Percentiles rank a stretch among this genome's conserved stretches.
These are phyloP conservation scores for Arthroderma sp. DNA, from an alignment of 2,329 filamentous ascomycete species.

Conservation along the genomic window DNA sequence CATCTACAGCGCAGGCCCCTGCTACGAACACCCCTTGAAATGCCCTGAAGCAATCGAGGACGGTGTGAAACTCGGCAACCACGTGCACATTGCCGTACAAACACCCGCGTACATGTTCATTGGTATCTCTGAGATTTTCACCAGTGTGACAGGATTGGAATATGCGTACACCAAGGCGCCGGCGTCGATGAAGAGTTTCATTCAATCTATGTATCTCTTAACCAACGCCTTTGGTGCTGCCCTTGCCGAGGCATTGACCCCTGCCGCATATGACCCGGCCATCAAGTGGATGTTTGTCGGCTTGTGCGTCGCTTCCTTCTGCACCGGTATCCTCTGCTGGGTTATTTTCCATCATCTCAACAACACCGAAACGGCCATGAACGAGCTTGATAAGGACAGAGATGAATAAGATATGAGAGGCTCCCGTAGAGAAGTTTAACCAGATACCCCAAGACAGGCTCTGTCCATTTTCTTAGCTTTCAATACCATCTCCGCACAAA, in stretches of 20 bases:
- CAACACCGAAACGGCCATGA: constrained; percentile 37
- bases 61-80: constrained; percentile 24
- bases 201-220: constrained; percentile 44
- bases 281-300: constrained; percentile 55
- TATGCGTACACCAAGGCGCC: constrained; percentile 65
- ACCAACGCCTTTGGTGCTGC: constrained; percentile 47
- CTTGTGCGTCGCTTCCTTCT: constrained; percentile 37
- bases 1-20: constrained; percentile 43
- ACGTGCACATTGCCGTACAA: constrained; percentile 33
- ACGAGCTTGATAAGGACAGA: constrained; percentile 32
- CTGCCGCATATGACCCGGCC: constrained; percentile 49
- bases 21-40: constrained; percentile 31
- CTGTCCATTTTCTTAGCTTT: not conserved
- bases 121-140: constrained; percentile 43
- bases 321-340: constrained; percentile 43
- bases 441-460: too few species aligned
- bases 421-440: constrained; percentile 1
- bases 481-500: not conserved
- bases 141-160: constrained; percentile 56
- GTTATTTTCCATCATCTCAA: constrained; percentile 37
- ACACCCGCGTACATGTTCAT: constrained; percentile 34
- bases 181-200: constrained; percentile 52
- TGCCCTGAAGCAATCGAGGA: constrained; percentile 22
- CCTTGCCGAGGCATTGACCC: constrained; percentile 49
- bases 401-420: not conserved